phyloP scores from a whole-genome alignment of 495 filamentous ascomycete species.

The Elaphomyces granulatus region DNA sequence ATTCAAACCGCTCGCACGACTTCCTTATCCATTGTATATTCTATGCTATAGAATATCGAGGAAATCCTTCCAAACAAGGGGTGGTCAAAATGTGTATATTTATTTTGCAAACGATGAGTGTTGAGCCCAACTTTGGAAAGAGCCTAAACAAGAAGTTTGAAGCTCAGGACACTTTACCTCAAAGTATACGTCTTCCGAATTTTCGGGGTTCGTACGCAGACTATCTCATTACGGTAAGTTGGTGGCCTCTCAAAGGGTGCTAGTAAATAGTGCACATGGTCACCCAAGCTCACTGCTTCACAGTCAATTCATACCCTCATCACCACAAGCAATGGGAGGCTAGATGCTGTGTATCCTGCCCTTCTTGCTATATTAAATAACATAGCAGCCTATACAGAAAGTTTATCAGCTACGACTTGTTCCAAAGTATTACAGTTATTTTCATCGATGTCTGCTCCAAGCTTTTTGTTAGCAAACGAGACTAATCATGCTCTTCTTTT shows the following conservation, averaged over 20 bases:
- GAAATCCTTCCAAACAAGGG: conserved; percentile 77
- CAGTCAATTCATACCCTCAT: conserved; percentile 90
- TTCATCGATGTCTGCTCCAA: conserved; percentile 85
- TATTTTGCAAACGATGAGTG: conserved; percentile 86
- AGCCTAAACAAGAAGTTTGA: conserved; percentile 84
- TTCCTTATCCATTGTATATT: conserved; percentile 84
- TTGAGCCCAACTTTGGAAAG: conserved; percentile 79
- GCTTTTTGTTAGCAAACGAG: conserved; percentile 91
- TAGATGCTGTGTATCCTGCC: conserved; percentile 86
- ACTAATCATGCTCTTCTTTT: conserved; percentile 71
- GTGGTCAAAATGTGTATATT: conserved; percentile 95
- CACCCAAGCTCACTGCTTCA: conserved; percentile 18
- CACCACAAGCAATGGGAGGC: conserved; percentile 77
- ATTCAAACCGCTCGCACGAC: conserved; percentile 85
- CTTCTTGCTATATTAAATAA: conserved; percentile 90
- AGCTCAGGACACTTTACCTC: conserved; percentile 73
- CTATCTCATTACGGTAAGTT: conserved; percentile 76
- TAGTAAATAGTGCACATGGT: too few relatives aligned
- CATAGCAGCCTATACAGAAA: conserved; percentile 67
- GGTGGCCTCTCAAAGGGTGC: background rate
- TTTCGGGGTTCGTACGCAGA: conserved; percentile 91
- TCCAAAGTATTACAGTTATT: conserved; percentile 81
- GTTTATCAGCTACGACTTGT: conserved; percentile 57
- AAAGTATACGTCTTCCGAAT: conserved; percentile 60
- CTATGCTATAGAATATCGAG: conserved; percentile 79